Conservation (phyloP, 2,329 filamentous ascomycete genomes). For the Verticillium tricorpus region DNA sequence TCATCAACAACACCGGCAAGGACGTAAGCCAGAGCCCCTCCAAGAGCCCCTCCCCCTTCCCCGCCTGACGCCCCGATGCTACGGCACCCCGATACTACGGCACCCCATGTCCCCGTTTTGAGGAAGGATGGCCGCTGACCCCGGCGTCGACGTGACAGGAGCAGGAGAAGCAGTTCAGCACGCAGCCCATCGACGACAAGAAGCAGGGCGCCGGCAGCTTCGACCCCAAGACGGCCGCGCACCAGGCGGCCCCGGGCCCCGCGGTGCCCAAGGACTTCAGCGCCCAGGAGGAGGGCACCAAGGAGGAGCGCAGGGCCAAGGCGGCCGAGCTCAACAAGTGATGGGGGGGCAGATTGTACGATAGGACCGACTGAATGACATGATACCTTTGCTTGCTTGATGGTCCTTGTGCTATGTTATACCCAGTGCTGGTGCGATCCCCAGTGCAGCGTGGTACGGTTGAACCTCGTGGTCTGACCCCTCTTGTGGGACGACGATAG, state of each 20-base stretch:
- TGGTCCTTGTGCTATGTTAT: too few species aligned
- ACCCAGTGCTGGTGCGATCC: too few species aligned
- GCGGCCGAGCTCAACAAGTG: slow-evolving; percentile 63
- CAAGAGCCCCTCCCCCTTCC: too few species aligned
- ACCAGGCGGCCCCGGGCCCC: slow-evolving; percentile 54
- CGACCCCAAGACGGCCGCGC: slow-evolving; percentile 45
- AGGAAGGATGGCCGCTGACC: slow-evolving; percentile 1
- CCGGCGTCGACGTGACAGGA: slow-evolving; percentile 4
- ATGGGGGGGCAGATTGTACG: background rate
- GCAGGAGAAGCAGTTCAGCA: slow-evolving; percentile 39
- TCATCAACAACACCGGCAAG: slow-evolving; percentile 14
- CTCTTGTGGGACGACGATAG: too few species aligned
- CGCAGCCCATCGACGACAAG: slow-evolving; percentile 39
- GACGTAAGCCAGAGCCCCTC: slow-evolving; percentile 4
- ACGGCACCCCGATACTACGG: background rate
- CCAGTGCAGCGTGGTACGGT: too few species aligned
- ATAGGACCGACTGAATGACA: background rate
- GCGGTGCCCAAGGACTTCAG: slow-evolving; percentile 47
- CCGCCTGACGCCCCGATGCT: background rate
- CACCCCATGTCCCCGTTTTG: too few species aligned
- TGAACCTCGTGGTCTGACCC: too few species aligned
- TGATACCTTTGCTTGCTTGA: too few species aligned
- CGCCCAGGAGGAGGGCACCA: slow-evolving; percentile 56
- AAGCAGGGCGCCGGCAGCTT: slow-evolving; percentile 17
- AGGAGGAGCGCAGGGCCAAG: slow-evolving; percentile 63